Base-by-base conservation (phyloP, 352 stramenopile species). In the Pythium coloratum region DNA sequence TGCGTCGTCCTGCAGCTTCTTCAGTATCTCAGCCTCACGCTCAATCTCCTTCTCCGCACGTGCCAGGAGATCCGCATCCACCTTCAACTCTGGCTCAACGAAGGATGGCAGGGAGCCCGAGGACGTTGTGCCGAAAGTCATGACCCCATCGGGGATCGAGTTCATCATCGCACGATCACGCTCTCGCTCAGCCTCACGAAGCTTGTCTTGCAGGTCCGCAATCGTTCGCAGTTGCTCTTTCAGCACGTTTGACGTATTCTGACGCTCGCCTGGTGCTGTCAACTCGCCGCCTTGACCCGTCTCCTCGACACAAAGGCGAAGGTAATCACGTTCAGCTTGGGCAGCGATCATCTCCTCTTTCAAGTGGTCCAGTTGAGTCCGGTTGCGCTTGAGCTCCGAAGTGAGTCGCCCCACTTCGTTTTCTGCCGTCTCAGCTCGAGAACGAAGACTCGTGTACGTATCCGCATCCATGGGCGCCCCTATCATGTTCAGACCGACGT, bases 281-380 rank as follows among this genome's bases (percentile, higher is more conserved):
- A 66, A 33, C 16, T 62, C 59, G 18, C 60, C 57, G 55, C 18
- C 63, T 59, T 59, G 73, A 24, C 62, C 64, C 5, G 50, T 70
- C 62, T 92, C 85, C 62, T 94, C 84, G 8, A 92, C 72, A 55
- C 82, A 92, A 1, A 95, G 55, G 0, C 82, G 78, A 24, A 93
- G 62, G 38, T 92, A 91, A 44, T 95, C 88, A 14, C 88, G 84
- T 62, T 95, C 86, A 34, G 85, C 82, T 72, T 95, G 88, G 2
- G 88, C 86, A 32, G 81, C 79, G n/a, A 95, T 90, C 84, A 93
- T 90, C 59, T 95, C 85, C 67, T 93, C 83, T 51, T 83, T 93
- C 59, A 94, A 66, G n/a, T 86, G 76, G 51, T 95, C 88, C 47
- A 94, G 76, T 57, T 93, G 86, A 1, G 70, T 88, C 38, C 89